Evolutionary conservation across 176 grass and related monocot species (phyloP), one percentile per base, ranked within the genome.

Genomic region (Musa troglodytarum): DNA sequence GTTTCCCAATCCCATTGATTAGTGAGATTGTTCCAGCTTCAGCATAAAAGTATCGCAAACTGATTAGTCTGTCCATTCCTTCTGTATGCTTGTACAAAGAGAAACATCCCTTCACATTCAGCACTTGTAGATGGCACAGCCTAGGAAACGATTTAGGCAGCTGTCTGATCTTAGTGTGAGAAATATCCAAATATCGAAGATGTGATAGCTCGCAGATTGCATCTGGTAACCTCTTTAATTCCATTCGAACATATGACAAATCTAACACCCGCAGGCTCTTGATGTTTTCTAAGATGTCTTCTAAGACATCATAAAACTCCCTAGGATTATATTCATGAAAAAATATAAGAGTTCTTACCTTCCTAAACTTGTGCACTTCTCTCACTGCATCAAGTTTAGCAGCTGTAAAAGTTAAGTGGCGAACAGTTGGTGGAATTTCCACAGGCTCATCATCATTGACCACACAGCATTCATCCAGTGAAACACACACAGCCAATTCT

Each of bases 111-210:
- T 58, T 74, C 73, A 86, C 20, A 22, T 76, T 72, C 63, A 89
- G 81, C 34, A 86, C 74, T 53, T 86, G 81, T 8, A 89, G 80
- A 55, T 81, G 74, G 59, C 20, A 77, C 9, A 83, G 69, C 9
- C 8, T 23, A 29, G 21, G 58, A 80, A 84, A 80, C 26, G 53
- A 20, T 34, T 58, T 49, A 9, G 71, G 76, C 43, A 80, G 61
- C 52, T 14, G 11, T 23, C 52, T 54, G 54, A 84, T 84, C 15
- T 19, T 29, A 68, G 61, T 69, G 51, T 49, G 23, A 61, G 82
- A 74, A 25, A 80, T 24, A 50, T 84, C 62, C 50, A 76, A 14
- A 49, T 58, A 79, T 25, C 77, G 53, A 15, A 84, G 77, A 84
- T 80, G 82, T 1, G 63, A 69, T 34, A 79, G 49, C 14, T 15